These are phyloP conservation scores for Paramecium sexaurelia DNA, from an alignment of 73 alveolate genomes.

Conservation along the genomic window DNA sequence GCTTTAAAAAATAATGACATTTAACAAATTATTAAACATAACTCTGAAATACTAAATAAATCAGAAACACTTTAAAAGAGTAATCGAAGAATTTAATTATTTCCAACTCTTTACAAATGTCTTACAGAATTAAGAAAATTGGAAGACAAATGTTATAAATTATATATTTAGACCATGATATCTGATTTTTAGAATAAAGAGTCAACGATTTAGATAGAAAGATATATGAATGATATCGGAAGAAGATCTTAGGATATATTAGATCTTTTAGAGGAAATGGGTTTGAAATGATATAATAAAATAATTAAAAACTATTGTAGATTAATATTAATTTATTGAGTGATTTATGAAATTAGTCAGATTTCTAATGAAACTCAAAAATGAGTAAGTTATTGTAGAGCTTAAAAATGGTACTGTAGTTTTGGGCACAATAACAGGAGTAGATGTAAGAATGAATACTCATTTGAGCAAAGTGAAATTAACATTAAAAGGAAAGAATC, in stretches of 20 bases:
- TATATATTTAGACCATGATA: background rate
- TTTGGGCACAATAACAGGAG: conserved; percentile 95
- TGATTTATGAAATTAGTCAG: conserved; percentile 89
- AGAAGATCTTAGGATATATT: background rate
- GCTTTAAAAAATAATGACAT: conserved; percentile 6
- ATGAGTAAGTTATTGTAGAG: conserved; percentile 98
- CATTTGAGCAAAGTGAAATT: conserved; percentile 93
- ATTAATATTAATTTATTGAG: background rate
- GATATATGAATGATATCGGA: conserved; percentile 5
- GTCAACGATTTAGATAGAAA: background rate
- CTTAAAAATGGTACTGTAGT: conserved; percentile 99
- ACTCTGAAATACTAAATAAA: background rate
- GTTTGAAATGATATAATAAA: conserved; percentile 18
- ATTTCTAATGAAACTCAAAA: conserved; percentile 95
- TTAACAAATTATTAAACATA: background rate
- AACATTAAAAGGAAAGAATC: conserved; percentile 97
- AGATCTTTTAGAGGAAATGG: conserved; percentile 38
- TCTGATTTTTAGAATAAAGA: conserved; percentile 16
- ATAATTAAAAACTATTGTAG: background rate
- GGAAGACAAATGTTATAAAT: conserved; percentile 22
- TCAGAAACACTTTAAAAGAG: background rate
- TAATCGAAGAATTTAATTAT: background rate
- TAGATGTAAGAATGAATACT: conserved; percentile 97
- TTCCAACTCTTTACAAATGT: conserved; percentile 21
- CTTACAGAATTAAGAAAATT: conserved; percentile 16